Conservation (phyloP, 2,329 filamentous ascomycete species). For the Colletotrichum viniferum region DNA sequence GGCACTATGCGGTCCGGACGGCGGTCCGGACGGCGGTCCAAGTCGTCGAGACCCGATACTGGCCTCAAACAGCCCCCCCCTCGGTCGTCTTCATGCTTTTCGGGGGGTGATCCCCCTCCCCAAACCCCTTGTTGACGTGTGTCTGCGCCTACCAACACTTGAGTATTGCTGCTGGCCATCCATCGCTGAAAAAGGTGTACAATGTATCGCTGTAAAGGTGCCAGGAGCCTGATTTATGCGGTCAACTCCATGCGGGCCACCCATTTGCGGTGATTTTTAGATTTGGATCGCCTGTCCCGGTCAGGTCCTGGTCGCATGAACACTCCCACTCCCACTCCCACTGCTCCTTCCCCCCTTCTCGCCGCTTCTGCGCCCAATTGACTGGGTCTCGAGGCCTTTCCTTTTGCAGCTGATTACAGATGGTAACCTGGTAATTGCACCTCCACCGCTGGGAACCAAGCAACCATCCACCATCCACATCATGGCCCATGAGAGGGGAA, state of each 20-base stretch:
- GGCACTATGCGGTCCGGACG: background rate
- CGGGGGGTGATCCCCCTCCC: background rate
- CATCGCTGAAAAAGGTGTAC: background rate
- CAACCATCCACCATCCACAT: background rate
- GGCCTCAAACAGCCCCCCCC: slow-evolving; percentile 18
- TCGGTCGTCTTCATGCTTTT: slow-evolving; percentile 2
- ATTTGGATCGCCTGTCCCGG: slow-evolving; percentile 23
- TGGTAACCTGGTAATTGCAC: slow-evolving; percentile 21
- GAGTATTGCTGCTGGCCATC: background rate
- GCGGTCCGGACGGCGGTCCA: background rate
- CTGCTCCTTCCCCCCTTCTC: background rate
- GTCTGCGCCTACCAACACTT: background rate
- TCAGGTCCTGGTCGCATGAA: slow-evolving; percentile 21
- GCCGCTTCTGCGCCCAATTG: slow-evolving; percentile 13
- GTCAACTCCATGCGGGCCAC: slow-evolving; percentile 7
- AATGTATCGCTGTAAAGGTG: background rate
- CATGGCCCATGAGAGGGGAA: background rate
- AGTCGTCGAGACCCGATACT: slow-evolving; percentile 1
- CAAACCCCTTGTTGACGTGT: background rate
- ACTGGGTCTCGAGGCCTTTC: slow-evolving; percentile 17
- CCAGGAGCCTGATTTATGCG: slow-evolving; percentile 18
- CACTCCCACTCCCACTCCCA: background rate
- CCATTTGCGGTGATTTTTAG: slow-evolving; percentile 7
- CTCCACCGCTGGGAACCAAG: slow-evolving; percentile 3
- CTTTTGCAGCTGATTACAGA: slow-evolving; percentile 20